phyloP scores from a whole-genome alignment of 2,329 filamentous ascomycete species.

The Plenodomus lindquistii region DNA sequence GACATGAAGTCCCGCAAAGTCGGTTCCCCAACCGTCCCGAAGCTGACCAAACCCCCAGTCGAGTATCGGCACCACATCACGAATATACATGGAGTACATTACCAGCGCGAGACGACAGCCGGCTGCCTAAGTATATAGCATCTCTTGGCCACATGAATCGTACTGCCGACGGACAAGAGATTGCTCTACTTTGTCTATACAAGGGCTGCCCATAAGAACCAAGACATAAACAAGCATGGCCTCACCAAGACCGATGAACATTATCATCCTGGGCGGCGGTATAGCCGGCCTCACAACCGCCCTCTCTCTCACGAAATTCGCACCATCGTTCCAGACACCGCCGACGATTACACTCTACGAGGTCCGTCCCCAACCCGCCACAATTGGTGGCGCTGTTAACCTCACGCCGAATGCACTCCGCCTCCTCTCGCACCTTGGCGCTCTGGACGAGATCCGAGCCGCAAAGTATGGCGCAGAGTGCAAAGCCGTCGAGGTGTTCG shows the following conservation, averaged over 20 bases:
- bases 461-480: slow-evolving; percentile 48
- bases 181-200: too few relatives aligned
- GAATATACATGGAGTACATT: too few relatives aligned
- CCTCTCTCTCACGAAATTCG: slow-evolving; percentile 52
- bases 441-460: slow-evolving; percentile 51
- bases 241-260: slow-evolving; percentile 17
- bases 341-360: slow-evolving; percentile 53
- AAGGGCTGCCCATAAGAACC: not conserved
- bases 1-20: not conserved
- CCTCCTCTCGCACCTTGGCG: slow-evolving; percentile 54
- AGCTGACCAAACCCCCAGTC: too few relatives aligned
- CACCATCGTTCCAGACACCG: slow-evolving; percentile 39
- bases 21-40: too few relatives aligned
- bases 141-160: too few relatives aligned
- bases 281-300: slow-evolving; percentile 42
- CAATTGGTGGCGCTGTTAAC: slow-evolving; percentile 63
- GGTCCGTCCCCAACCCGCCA: slow-evolving; percentile 50
- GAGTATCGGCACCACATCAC: too few relatives aligned
- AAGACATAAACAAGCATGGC: slow-evolving; percentile 2
- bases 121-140: too few relatives aligned
- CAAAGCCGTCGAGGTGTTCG: slow-evolving; percentile 51
- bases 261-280: slow-evolving; percentile 38
- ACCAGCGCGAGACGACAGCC: too few relatives aligned
- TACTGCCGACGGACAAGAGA: too few relatives aligned
- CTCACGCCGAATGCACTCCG: slow-evolving; percentile 65